Conservation (phyloP, 169 alveolate species). For the Plasmodium fragile region DNA sequence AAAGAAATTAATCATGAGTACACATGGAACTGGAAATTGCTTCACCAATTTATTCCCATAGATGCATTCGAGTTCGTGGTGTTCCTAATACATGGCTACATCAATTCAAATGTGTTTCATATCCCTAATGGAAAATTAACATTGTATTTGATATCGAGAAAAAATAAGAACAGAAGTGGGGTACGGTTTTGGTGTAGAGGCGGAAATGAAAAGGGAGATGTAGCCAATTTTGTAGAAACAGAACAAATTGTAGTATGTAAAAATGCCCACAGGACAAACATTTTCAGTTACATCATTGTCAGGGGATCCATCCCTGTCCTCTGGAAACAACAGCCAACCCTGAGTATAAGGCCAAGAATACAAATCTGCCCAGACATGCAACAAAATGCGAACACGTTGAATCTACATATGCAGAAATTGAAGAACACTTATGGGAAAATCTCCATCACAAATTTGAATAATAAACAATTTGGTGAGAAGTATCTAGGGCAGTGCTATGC, state of each 20-base stretch:
- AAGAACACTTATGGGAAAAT: conserved; percentile 61
- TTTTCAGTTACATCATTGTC: conserved; percentile 86
- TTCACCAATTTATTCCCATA: conserved; percentile 8
- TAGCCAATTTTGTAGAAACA: conserved; percentile 96
- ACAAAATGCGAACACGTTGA: conserved; percentile 46
- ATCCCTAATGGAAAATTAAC: conserved; percentile 57
- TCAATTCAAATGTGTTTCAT: conserved; percentile 45
- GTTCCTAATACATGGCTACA: conserved; percentile 60
- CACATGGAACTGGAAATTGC: conserved; percentile 71
- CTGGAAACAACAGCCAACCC: conserved; percentile 92
- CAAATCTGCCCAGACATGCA: conserved; percentile 23
- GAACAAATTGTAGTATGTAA: conserved; percentile 90
- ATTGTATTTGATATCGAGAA: conserved; percentile 84
- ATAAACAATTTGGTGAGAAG: conserved; percentile 62
- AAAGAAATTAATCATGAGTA: conserved; percentile 47
- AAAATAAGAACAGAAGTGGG: conserved; percentile 94
- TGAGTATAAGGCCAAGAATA: conserved; percentile 59
- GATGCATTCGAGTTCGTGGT: conserved; percentile 57
- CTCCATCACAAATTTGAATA: conserved; percentile 73
- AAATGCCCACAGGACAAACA: conserved; percentile 75
- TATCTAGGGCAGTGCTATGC: conserved; percentile 69
- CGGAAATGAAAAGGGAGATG: conserved; percentile 95
- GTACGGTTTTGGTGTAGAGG: conserved; percentile 96
- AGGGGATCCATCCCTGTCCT: conserved; percentile 98
- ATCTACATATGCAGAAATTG: conserved; percentile 74